Conservation (phyloP, 2,329 filamentous ascomycete genomes). For the Metarhizium album region DNA sequence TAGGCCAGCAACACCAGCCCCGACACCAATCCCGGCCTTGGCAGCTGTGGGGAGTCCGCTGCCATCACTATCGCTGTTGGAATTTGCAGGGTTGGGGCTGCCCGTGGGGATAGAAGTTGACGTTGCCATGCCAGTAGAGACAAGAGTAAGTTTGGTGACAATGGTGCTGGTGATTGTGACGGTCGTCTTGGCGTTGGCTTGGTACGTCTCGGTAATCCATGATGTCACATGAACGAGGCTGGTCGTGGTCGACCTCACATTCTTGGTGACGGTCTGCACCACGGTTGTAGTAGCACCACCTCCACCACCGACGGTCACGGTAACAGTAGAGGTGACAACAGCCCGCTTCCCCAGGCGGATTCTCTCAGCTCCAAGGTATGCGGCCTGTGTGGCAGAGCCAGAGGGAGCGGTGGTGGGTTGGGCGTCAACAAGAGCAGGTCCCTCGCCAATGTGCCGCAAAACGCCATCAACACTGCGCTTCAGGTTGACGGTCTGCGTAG, state of each 20-base stretch:
- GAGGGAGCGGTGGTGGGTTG: slow-evolving; percentile 9
- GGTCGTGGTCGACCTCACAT: slow-evolving; percentile 22
- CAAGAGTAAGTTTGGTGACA: slow-evolving; percentile 22
- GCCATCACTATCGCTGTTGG: slow-evolving; percentile 8
- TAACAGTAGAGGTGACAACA: slow-evolving; percentile 20
- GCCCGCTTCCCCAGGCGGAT: slow-evolving; percentile 23
- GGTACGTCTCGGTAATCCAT: slow-evolving; percentile 21
- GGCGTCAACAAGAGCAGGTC: slow-evolving; percentile 10
- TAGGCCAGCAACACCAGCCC: slow-evolving; percentile 26
- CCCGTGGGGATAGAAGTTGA: slow-evolving; percentile 16
- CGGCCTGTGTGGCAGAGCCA: slow-evolving; percentile 8
- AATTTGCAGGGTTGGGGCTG: slow-evolving; percentile 14
- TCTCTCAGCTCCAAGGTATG: slow-evolving; percentile 8
- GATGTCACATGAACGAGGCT: slow-evolving; percentile 18
- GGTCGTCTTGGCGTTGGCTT: slow-evolving; percentile 26
- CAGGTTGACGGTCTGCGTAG: slow-evolving; percentile 21
- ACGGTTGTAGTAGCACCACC: slow-evolving; percentile 15
- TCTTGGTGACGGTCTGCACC: slow-evolving; percentile 19
- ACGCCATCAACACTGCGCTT: slow-evolving; percentile 19
- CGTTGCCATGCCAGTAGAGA: slow-evolving; percentile 19
- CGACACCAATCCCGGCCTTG: slow-evolving; percentile 33
- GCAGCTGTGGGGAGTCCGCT: slow-evolving; percentile 29
- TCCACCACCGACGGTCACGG: slow-evolving; percentile 18
- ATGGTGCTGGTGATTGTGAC: slow-evolving; percentile 27
- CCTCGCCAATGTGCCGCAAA: slow-evolving; percentile 9